These are phyloP conservation scores for Aspergillus fijiensis DNA, from an alignment of 2,329 filamentous ascomycete genomes.

Conservation along the genomic window DNA sequence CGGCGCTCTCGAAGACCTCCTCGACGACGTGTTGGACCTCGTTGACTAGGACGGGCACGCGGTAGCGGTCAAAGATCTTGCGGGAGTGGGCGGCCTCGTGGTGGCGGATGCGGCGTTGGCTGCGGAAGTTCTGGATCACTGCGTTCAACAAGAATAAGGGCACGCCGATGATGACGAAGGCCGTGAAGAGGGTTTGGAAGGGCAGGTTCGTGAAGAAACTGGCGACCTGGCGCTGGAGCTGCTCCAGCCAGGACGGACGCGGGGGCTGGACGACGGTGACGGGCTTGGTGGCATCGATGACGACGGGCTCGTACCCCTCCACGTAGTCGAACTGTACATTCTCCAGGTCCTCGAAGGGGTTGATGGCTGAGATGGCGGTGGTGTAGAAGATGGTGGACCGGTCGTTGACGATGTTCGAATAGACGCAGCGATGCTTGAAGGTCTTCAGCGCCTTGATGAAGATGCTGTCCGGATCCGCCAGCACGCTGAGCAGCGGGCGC, in stretches of 20 bases:
- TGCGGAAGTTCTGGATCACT: slow-evolving; percentile 72
- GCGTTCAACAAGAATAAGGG: slow-evolving; percentile 73
- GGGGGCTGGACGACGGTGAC: slow-evolving; percentile 27
- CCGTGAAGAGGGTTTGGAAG: slow-evolving; percentile 61
- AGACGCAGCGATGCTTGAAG: slow-evolving; percentile 76
- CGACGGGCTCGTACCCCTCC: slow-evolving; percentile 69
- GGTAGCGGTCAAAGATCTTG: slow-evolving; percentile 67
- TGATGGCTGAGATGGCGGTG: slow-evolving; percentile 70
- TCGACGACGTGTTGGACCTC: slow-evolving; percentile 75
- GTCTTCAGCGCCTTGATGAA: slow-evolving; percentile 76
- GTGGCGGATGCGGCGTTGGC: slow-evolving; percentile 69
- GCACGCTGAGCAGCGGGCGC: slow-evolving; percentile 73
- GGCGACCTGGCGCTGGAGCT: slow-evolving; percentile 31
- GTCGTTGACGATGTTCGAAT: slow-evolving; percentile 87
- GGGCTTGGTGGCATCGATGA: slow-evolving; percentile 60
- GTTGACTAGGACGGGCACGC: slow-evolving; percentile 72
- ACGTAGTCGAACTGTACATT: slow-evolving; percentile 71
- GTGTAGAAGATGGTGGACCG: slow-evolving; percentile 80
- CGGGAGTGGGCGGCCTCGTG: slow-evolving; percentile 72
- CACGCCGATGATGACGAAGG: slow-evolving; percentile 74
- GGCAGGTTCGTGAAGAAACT: slow-evolving; percentile 57
- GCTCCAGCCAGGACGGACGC: slow-evolving; percentile 31
- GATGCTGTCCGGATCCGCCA: slow-evolving; percentile 80
- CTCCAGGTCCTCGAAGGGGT: slow-evolving; percentile 71
- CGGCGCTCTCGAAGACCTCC: slow-evolving; percentile 71